Evolutionary conservation across 225 moss, liverwort and hornwort species (phyloP).

Genomic region (Pseudisothecium myosuroides): DNA sequence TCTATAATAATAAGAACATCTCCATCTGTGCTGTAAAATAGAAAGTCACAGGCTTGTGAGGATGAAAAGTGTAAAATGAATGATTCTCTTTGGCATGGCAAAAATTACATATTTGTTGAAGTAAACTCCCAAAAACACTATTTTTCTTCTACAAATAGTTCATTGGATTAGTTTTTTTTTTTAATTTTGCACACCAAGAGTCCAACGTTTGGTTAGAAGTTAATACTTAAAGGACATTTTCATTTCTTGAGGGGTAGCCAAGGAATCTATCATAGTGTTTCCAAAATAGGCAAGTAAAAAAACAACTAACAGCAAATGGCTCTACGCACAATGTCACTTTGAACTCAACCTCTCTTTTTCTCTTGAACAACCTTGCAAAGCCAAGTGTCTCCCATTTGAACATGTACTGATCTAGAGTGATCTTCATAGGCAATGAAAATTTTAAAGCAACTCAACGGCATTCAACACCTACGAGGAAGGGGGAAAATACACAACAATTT

Average conservation of each 20-base stretch:
- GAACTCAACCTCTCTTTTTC: neutral
- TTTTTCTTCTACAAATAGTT: neutral
- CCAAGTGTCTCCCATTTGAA: fast-evolving
- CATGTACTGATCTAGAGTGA: fast-evolving
- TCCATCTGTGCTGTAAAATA: fast-evolving
- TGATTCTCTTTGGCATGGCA: neutral
- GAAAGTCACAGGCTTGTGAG: no score
- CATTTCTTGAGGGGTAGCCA: fast-evolving
- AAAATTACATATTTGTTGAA: neutral
- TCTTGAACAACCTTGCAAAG: no score
- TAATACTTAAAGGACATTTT: no score
- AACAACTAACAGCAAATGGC: fast-evolving
- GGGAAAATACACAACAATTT: neutral
- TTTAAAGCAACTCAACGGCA: neutral
- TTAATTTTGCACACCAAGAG: neutral
- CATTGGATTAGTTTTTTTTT: neutral
- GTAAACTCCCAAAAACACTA: neutral
- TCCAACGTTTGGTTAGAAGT: fast-evolving
- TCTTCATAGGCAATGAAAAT: neutral
- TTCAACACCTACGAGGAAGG: fast-evolving
- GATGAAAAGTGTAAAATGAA: neutral
- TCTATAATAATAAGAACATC: neutral
- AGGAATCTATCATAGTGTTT: neutral
- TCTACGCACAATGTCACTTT: fast-evolving
- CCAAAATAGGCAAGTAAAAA: neutral